A percentile compares a stretch with the other conserved stretches of the same genome.
phyloP scores from a whole-genome alignment of 768 basidiomycete species.

The Russula vinacea region DNA sequence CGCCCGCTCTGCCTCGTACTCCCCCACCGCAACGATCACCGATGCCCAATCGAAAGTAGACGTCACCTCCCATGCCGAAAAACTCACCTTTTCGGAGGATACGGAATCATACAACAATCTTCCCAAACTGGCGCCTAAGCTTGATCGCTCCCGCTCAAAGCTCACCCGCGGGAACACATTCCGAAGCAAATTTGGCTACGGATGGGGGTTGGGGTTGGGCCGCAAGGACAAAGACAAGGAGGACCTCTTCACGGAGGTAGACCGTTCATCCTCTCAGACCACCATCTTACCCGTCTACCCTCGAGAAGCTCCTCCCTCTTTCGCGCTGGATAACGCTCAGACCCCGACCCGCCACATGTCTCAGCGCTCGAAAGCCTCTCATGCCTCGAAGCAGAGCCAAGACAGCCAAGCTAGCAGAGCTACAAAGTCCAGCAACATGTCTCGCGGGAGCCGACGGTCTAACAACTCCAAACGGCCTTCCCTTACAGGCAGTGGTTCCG shows the following conservation, averaged over 20 bases:
- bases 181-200: constrained; percentile 26
- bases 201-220: constrained; percentile 28
- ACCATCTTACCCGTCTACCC: constrained; percentile 29
- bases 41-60: constrained; percentile 22
- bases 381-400: constrained; percentile 19
- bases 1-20: constrained; percentile 25
- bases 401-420: constrained; percentile 15
- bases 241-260: constrained; percentile 17
- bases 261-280: constrained; percentile 27
- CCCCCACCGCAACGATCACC: constrained; percentile 27
- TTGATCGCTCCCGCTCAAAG: constrained; percentile 29
- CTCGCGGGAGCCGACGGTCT: constrained; percentile 24
- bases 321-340: not conserved
- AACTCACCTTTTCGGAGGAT: constrained; percentile 29
- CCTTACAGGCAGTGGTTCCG: constrained; percentile 26
- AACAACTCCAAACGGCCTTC: constrained; percentile 25
- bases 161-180: constrained; percentile 24
- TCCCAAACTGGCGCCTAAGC: constrained; percentile 22
- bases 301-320: constrained; percentile 22
- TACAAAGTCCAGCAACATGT: constrained; percentile 24
- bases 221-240: constrained; percentile 30
- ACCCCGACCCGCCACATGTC: constrained; percentile 26
- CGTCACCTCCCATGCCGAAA: constrained; percentile 16
- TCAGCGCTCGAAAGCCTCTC: constrained; percentile 27
- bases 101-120: constrained; percentile 31